Conservation (phyloP, 768 basidiomycete genomes). For the Suillus fuscotomentosus region DNA sequence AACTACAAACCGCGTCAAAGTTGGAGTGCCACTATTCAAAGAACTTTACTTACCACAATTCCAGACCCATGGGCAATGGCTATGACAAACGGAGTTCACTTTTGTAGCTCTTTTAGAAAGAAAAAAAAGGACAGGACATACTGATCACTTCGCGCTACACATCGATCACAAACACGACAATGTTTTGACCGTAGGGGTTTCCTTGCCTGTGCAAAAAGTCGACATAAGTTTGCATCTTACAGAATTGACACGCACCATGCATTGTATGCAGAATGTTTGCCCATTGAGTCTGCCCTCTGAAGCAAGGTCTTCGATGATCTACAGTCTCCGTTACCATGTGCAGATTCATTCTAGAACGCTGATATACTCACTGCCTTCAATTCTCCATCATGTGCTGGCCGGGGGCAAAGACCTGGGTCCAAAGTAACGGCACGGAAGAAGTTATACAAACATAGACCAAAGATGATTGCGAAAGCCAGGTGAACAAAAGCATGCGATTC, state of each 20-base stretch:
- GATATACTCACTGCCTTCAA: slow-evolving; percentile 69
- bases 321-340: not conserved
- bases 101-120: not conserved
- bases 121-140: slow-evolving; percentile 47
- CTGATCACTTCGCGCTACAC: slow-evolving; percentile 92
- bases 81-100: slow-evolving; percentile 29
- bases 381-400: slow-evolving; percentile 78
- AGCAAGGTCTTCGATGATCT: slow-evolving; percentile 92
- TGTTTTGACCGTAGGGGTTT: slow-evolving; percentile 95
- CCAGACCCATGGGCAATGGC: slow-evolving; percentile 99
- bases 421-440: slow-evolving; percentile 88
- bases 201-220: slow-evolving; percentile 51
- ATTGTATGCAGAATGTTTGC: slow-evolving; percentile 94
- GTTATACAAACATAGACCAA: slow-evolving; percentile 78
- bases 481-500: slow-evolving; percentile 75
- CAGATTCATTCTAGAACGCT: not conserved
- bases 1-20: slow-evolving; percentile 42
- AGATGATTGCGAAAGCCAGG: slow-evolving; percentile 67
- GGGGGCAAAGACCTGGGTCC: slow-evolving; percentile 87
- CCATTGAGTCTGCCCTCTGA: slow-evolving; percentile 88
- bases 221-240: not conserved
- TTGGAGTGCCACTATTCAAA: not conserved
- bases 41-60: slow-evolving; percentile 73
- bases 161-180: slow-evolving; percentile 88
- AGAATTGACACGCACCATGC: slow-evolving; percentile 62